phyloP scores from a whole-genome alignment of 2,329 filamentous ascomycete species.

The Microdochium nivale region DNA sequence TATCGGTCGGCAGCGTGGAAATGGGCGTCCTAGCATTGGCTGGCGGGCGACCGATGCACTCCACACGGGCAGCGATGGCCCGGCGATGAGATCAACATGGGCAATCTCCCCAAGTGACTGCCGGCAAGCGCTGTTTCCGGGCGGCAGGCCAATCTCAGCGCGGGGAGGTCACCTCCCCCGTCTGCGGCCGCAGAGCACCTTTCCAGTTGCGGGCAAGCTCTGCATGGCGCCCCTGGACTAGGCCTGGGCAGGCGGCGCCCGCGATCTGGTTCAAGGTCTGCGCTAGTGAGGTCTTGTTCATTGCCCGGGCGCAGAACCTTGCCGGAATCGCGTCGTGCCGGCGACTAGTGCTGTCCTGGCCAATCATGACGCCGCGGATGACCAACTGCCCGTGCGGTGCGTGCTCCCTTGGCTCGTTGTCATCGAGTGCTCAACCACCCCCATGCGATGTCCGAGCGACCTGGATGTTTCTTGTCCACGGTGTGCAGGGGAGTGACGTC shows the following conservation, averaged over 20 bases:
- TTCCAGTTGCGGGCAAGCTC: background rate
- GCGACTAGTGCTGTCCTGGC: background rate
- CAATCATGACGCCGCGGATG: background rate
- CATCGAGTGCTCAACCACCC: background rate
- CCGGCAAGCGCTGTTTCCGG: background rate
- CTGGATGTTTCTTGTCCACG: background rate
- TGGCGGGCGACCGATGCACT: no score
- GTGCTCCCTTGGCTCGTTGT: background rate
- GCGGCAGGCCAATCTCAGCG: background rate
- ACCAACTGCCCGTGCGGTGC: background rate
- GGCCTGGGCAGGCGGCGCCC: background rate
- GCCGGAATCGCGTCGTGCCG: background rate
- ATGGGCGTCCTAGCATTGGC: no score
- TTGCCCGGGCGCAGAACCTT: background rate
- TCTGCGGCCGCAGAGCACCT: background rate
- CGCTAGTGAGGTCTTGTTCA: background rate
- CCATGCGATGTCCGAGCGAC: no score
- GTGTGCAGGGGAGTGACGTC: no score
- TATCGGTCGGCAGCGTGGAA: no score
- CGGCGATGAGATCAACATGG: no score
- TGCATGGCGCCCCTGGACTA: background rate
- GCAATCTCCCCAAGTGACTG: no score
- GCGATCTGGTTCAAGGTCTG: background rate
- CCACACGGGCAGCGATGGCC: no score
- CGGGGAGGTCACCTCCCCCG: background rate